Base-by-base conservation (phyloP, 495 filamentous ascomycete species). In the Hypoxylon perforatum region DNA sequence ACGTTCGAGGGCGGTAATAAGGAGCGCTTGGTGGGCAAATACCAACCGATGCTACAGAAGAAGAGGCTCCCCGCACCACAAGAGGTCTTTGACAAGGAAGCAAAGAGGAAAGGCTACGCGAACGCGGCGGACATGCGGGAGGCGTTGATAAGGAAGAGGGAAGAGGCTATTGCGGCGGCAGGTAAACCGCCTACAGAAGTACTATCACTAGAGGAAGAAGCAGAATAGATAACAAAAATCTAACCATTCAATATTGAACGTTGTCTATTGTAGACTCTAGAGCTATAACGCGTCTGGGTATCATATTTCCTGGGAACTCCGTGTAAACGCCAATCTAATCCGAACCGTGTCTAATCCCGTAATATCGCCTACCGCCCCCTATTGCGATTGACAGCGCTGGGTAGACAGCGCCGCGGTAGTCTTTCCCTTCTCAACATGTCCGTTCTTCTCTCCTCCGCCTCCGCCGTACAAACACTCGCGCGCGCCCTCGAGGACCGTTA, bases 401-500 rank as follows among this genome's bases (percentile, higher is more conserved):
- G 14, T 6, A 33, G 14, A 12, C 11, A 0, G 14, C 50, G 14
- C n/a, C 30, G 47, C n/a, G 15, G 22, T 57, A 57, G 17, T 18
- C 22, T 30, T 33, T 30, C 28, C 48, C 47, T n/a, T 53, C 57
- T n/a, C 19, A 33, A 47, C 19, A 48, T 59, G 51, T 18, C 28
- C 28, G 33, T 61, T 62, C 44, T 56, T 55, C 18, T 42, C 57
- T 1, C 36, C 48, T n/a, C 48, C 56, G 11, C 30, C 33, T 1
- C 54, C 42, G 36, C 51, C 52, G 7, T 64, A 93, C 52, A 96
- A 80, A 79, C 91, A 97, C 41, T 81, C 86, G 48, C 89, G 84
- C 14, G 86, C 86, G 4, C 91, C 92, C 61, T 90, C 87, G 91
- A 91, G 95, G n/a, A 97, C 92, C 66, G 85, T 84, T 72, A 94